Percentiles rank a stretch among this genome's conserved stretches.
These are phyloP conservation scores for Betula pendula DNA, from an alignment of 306 rosid species.

Conservation along the genomic window DNA sequence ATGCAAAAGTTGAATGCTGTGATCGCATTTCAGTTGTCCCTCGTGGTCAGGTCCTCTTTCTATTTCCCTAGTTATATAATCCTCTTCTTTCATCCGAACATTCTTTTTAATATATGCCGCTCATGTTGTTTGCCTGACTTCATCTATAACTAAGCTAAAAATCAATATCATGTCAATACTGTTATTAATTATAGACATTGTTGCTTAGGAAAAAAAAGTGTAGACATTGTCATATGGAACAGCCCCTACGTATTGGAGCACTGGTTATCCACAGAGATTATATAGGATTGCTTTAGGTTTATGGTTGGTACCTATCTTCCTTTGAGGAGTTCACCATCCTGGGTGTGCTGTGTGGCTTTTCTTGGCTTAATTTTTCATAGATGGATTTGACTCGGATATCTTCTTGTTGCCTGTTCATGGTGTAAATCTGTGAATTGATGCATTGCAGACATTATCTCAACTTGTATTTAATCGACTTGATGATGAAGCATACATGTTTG, in stretches of 20 bases:
- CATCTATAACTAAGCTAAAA: not conserved
- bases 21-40: constrained; percentile 93
- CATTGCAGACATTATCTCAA: constrained; percentile 82
- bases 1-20: constrained; percentile 77
- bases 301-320: not conserved
- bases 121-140: constrained; percentile 10
- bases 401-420: constrained; percentile 13
- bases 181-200: not conserved
- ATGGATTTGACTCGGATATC: constrained; percentile 12
- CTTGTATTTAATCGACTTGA: constrained; percentile 87
- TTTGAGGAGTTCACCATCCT: not conserved
- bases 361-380: not conserved
- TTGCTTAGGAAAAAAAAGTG: not conserved
- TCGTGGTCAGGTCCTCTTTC: constrained; percentile 91
- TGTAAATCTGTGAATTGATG: constrained; percentile 8
- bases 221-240: not conserved
- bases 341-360: not conserved
- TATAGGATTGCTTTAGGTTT: not conserved
- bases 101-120: constrained; percentile 7
- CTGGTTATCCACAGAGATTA: not conserved
- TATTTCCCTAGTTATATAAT: constrained; percentile 39
- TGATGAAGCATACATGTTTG: constrained; percentile 91
- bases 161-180: not conserved
- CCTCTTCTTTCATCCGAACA: constrained; percentile 9
- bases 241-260: not conserved